Base-by-base conservation (phyloP, 2,329 filamentous ascomycete species). In the Stachybotrys elegans region DNA sequence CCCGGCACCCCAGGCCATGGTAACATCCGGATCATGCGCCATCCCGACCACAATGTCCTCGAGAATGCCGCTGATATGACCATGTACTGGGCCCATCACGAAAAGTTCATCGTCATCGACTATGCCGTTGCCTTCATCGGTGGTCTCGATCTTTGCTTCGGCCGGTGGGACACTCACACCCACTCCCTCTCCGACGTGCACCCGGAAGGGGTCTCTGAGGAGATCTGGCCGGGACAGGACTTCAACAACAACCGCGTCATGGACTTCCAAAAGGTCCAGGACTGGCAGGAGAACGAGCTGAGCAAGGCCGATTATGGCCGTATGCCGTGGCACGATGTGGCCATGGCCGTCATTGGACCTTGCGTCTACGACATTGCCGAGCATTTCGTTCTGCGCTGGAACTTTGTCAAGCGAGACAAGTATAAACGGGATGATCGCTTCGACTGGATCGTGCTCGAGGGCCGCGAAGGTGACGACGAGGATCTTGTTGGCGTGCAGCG, bases 261-360 rank as follows among this genome's bases (percentile, higher is more conserved):
- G 84, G 93, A 98, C 58, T 98, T 97, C 62, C 78, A 96, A 55
- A 86, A 84, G 23, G 93, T 97, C 2, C 65, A 87, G 22, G 85
- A 96, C 59, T 97, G 92, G 92, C 89, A 93, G 64, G 80, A 85
- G 40, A 97, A 98, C 53, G 89, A 95, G 61, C 72, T 97, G 14
- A 89, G 83, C 63, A 97, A 97, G 67, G 83, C 86, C 4, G 88
- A 95, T 40, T 94, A 84, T 56, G 91, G 91, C 7, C 84, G 93
- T 22, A 97, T 98, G 93, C 92, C 92, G 0, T 98, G 93, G 93
- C 91, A 97, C 60, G 93, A 98, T 61, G 90, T 96, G 4, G 78
- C 88, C 9, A 94, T 97, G 86, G 90, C 86, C 12, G 55, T 96
- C n/a, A 79, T 93, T 46, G 92, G 93, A 0, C 88, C 91, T 16